A percentile compares a stretch with the other conserved stretches of the same genome.
These are phyloP conservation scores for Pisolithus thermaeus DNA, from an alignment of 1,284 basidiomycete genomes.

Conservation along the genomic window DNA sequence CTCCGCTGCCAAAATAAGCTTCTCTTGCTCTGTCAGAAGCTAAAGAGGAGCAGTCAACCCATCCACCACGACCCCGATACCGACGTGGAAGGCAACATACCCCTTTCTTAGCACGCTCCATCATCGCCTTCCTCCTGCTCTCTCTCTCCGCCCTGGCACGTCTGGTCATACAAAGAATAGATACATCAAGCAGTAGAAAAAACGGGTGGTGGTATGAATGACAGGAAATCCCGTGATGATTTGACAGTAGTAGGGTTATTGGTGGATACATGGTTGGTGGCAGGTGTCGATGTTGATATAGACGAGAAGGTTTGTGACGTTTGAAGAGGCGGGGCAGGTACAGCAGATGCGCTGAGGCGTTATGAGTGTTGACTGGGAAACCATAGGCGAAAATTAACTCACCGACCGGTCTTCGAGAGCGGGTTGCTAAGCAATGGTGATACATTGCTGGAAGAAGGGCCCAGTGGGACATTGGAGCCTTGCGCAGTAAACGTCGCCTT, in stretches of 20 bases:
- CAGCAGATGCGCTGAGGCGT: conserved; percentile 43
- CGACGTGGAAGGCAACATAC: conserved; percentile 11
- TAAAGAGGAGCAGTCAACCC: conserved; percentile 11
- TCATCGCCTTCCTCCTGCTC: conserved; percentile 60
- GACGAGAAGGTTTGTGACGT: conserved; percentile 3
- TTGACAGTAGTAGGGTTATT: conserved; percentile 23
- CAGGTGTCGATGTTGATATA: conserved; percentile 10
- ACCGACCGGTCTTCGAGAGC: conserved; percentile 70
- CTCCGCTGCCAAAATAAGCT: conserved; percentile 49
- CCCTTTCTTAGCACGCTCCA: conserved; percentile 65
- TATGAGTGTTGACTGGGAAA: conserved; percentile 58
- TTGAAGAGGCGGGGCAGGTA: conserved; percentile 11
- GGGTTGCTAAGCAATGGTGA: conserved; percentile 32
- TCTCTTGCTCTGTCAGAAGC: conserved; percentile 56
- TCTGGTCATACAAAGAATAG: conserved; percentile 32
- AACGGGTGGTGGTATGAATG: conserved; percentile 58
- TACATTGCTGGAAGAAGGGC: neutral
- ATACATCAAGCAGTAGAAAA: conserved; percentile 54
- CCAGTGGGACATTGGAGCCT: conserved; percentile 1
- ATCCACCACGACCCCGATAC: neutral
- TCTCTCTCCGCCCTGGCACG: conserved; percentile 67
- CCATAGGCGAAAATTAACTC: conserved; percentile 32
- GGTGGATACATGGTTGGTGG: conserved; percentile 10
- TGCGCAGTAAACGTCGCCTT: conserved; percentile 7
- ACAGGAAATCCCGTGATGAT: conserved; percentile 35